Base-by-base conservation (phyloP, 2,329 filamentous ascomycete genomes). In the Talaromyces sp. region DNA sequence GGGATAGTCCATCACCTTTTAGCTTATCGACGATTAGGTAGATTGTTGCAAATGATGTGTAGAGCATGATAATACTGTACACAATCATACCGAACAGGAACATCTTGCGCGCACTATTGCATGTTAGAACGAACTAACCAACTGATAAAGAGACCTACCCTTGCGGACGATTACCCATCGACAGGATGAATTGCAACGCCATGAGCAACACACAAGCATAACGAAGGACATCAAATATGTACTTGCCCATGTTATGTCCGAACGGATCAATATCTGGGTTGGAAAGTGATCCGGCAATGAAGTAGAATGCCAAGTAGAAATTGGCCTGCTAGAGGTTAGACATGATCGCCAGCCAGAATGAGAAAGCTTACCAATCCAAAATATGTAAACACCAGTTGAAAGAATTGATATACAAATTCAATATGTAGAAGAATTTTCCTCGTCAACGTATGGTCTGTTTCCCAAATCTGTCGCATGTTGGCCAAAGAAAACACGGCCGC, bases 221-320 rank as follows among this genome's bases (percentile, higher is more conserved):
- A 61, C 93, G 88, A 47, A 99, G 82, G 66, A 97, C 84, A 67
- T 88, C 86, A 79, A 98, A 99, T 75, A 99, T 91, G 79, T 90
- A 87, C 69, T 87, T 87, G 58, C 91, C 94, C 68, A 96, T 89
- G 68, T 88, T 85, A 78, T 97, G 91, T 16, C 93, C 93, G 71
- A 99, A 99, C 0, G 96, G 96, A 76, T 99, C 95, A 69, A 96
- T 83, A 31, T 82, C 82, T 0, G 86, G 81, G 72, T 98, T 92
- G 0, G 90, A 86, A 16, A 99, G 84, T 47, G 93, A 96, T 50
- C 95, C 95, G 24, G 93, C 93, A 70, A 99, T 90, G 82, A 99
- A 99, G 85, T 93, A 99, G 81, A 99, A 99, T 65, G 93, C 96
- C 61, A 99, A 88, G 78, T 98, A 99, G 83, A 98, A 99, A 82